Conservation (phyloP, 495 filamentous ascomycete genomes). For the Annulohypoxylon moriforme region DNA sequence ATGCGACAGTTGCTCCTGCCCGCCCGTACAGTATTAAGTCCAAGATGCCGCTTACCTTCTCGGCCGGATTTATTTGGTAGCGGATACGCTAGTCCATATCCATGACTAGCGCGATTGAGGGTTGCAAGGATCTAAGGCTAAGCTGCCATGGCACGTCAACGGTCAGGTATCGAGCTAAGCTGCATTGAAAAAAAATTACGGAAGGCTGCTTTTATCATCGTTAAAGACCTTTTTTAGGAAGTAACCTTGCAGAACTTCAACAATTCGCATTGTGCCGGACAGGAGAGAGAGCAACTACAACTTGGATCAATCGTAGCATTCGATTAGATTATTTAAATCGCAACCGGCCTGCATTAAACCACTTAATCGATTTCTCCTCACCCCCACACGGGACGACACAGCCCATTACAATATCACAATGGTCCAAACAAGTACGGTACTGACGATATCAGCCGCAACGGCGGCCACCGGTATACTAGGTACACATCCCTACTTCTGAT, state of each 20-base stretch:
- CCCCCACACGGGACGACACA: constrained; percentile 33
- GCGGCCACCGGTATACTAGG: constrained; percentile 80
- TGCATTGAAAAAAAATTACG: constrained; percentile 44
- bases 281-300: neutral
- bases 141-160: constrained; percentile 36
- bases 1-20: constrained; percentile 6
- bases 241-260: constrained; percentile 16
- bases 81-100: constrained; percentile 29
- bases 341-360: neutral
- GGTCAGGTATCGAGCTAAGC: constrained; percentile 24
- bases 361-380: constrained; percentile 32
- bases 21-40: too few relatives aligned
- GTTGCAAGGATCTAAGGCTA: constrained; percentile 30
- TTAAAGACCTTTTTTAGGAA: constrained; percentile 22
- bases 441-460: constrained; percentile 77
- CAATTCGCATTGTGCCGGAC: constrained; percentile 13
- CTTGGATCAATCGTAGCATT: neutral
- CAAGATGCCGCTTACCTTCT: neutral
- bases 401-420: constrained; percentile 63
- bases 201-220: constrained; percentile 18
- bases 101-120: constrained; percentile 9
- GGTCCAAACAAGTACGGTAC: constrained; percentile 76
- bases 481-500: constrained; percentile 56
- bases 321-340: neutral
- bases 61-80: constrained; percentile 42